These are phyloP conservation scores for Aspergillus sp. DNA, from an alignment of 2,329 filamentous ascomycete genomes.

Conservation along the genomic window DNA sequence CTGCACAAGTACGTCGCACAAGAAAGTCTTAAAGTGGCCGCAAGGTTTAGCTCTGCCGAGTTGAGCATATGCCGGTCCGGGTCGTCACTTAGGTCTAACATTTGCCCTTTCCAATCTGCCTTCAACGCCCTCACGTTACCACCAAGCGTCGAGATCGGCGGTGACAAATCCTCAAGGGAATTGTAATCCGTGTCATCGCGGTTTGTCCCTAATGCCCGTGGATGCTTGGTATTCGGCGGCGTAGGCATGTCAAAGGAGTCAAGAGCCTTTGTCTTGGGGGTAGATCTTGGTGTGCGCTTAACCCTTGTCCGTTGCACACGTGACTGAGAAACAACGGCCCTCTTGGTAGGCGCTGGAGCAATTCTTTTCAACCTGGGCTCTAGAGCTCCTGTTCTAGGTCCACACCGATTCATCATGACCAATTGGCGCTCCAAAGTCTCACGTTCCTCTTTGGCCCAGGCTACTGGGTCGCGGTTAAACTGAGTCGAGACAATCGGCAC, in stretches of 20 bases:
- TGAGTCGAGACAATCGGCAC: conserved; percentile 34
- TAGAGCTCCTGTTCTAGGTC: conserved; percentile 13
- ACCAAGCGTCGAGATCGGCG: conserved; percentile 58
- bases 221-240: conserved; percentile 34
- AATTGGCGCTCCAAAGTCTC: conserved; percentile 36
- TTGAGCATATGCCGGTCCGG: conserved; percentile 64
- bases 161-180: conserved; percentile 63
- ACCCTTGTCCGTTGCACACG: conserved; percentile 26
- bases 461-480: conserved; percentile 38
- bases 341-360: conserved; percentile 32
- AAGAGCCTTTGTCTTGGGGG: conserved; percentile 31
- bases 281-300: conserved; percentile 35
- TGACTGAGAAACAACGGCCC: conserved; percentile 15
- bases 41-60: conserved; percentile 66
- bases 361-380: conserved; percentile 33
- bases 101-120: conserved; percentile 77
- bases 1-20: conserved; percentile 84
- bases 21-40: conserved; percentile 70
- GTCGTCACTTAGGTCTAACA: conserved; percentile 67
- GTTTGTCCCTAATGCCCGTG: conserved; percentile 48
- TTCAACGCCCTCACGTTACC: conserved; percentile 63
- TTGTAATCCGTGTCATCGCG: conserved; percentile 77
- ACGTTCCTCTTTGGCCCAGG: conserved; percentile 36
- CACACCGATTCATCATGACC: conserved; percentile 33
- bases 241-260: conserved; percentile 31